phyloP scores from a whole-genome alignment of 108 stramenopile genomes.

The Cyclostephanos tholiformis region DNA sequence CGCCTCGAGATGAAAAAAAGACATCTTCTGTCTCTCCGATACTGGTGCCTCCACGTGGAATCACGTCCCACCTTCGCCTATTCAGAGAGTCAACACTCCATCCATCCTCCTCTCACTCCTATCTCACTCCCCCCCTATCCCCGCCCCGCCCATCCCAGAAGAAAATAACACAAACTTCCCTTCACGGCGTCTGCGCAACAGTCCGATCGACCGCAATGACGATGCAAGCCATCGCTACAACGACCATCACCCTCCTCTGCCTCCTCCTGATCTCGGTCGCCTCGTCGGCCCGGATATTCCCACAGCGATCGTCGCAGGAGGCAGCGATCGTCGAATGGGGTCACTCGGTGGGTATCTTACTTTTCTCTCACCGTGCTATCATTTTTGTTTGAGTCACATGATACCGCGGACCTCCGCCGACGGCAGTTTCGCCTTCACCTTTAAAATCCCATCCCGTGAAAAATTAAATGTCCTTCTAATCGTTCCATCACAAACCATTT shows the following conservation, averaged over 20 bases:
- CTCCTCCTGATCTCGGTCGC: conserved; percentile 2
- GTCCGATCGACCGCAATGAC: neutral
- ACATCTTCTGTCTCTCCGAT: neutral
- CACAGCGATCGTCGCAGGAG: conserved; percentile 76
- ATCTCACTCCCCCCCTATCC: too few species aligned
- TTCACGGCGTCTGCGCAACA: neutral
- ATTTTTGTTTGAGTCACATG: too few species aligned
- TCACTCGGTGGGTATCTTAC: conserved; percentile 42
- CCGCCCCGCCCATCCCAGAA: neutral
- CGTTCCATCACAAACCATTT: too few species aligned
- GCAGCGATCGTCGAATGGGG: conserved; percentile 93
- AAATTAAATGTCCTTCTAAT: too few species aligned
- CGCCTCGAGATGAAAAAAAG: neutral
- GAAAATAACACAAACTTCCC: neutral
- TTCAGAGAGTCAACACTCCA: too few species aligned
- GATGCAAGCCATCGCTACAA: conserved; percentile 4
- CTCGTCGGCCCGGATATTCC: conserved; percentile 51
- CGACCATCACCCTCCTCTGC: conserved; percentile 7
- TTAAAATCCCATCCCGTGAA: too few species aligned
- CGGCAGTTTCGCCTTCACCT: too few species aligned
- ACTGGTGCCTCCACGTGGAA: too few species aligned
- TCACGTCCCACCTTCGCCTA: too few species aligned
- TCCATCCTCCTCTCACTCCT: too few species aligned
- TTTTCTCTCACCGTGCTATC: too few species aligned
- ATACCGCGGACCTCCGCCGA: too few species aligned